These are phyloP conservation scores for Coniella lustricola DNA, from an alignment of 2,329 filamentous ascomycete species.

Conservation along the genomic window DNA sequence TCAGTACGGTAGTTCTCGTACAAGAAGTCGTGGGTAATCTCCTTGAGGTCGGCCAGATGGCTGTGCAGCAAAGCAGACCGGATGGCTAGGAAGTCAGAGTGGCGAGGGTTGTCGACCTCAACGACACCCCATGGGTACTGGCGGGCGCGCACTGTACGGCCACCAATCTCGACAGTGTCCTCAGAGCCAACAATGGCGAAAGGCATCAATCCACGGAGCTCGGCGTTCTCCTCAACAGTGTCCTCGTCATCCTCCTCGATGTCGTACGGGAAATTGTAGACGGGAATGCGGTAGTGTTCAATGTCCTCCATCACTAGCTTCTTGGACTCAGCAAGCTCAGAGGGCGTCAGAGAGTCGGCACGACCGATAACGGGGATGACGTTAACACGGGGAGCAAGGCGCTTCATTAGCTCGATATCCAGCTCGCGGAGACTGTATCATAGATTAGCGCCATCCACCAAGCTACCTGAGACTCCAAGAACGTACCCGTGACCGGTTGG, in stretches of 20 bases:
- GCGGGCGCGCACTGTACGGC: slow-evolving; percentile 83
- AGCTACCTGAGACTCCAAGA: slow-evolving; percentile 1
- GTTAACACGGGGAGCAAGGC: slow-evolving; percentile 94
- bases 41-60: slow-evolving; percentile 96
- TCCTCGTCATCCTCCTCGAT: slow-evolving; percentile 99
- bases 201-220: slow-evolving; percentile 94
- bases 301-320: slow-evolving; percentile 99
- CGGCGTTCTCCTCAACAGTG: slow-evolving; percentile 97
- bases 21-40: slow-evolving; percentile 99
- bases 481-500: slow-evolving; percentile 88
- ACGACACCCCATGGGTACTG: slow-evolving; percentile 99
- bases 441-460: slow-evolving; percentile 1
- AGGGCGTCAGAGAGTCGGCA: slow-evolving; percentile 92
- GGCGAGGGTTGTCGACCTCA: slow-evolving; percentile 97
- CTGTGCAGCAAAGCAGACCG: slow-evolving; percentile 94
- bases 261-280: slow-evolving; percentile 99
- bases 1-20: slow-evolving; percentile 99
- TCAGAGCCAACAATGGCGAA: slow-evolving; percentile 98
- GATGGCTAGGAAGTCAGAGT: slow-evolving; percentile 97
- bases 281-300: slow-evolving; percentile 97
- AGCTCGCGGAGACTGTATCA: slow-evolving; percentile 82
- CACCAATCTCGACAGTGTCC: slow-evolving; percentile 88
- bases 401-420: slow-evolving; percentile 99
- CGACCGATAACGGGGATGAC: slow-evolving; percentile 99
- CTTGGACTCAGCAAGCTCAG: slow-evolving; percentile 97